phyloP scores from a whole-genome alignment of 2,329 filamentous ascomycete genomes.

The Arthrobotrys sinensis region DNA sequence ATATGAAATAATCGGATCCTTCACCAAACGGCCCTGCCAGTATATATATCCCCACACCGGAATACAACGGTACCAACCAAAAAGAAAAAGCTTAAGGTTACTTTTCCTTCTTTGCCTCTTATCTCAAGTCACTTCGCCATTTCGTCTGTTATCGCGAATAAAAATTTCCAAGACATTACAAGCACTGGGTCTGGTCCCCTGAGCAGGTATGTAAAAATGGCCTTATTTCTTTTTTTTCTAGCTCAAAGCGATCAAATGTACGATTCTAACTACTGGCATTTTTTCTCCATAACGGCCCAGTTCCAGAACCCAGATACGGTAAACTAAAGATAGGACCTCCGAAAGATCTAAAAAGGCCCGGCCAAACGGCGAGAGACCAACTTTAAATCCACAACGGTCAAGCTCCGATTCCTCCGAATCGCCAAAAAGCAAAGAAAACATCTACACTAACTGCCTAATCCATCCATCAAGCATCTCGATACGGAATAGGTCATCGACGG shows the following conservation, averaged over 20 bases:
- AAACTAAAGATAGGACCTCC: slow-evolving; percentile 10
- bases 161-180: slow-evolving; percentile 5
- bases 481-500: not conserved
- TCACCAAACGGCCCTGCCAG: not conserved
- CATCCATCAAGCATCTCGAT: not conserved
- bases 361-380: slow-evolving; percentile 54
- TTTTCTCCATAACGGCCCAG: slow-evolving; percentile 20
- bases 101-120: slow-evolving; percentile 1
- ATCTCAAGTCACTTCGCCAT: slow-evolving; percentile 11
- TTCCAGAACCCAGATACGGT: not conserved
- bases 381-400: slow-evolving; percentile 54
- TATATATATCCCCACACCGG: slow-evolving; percentile 4
- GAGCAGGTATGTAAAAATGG: not conserved
- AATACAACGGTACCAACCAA: slow-evolving; percentile 10
- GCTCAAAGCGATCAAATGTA: no score
- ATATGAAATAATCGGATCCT: slow-evolving; percentile 27
- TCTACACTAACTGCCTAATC: slow-evolving; percentile 9
- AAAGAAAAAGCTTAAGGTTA: not conserved
- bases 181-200: slow-evolving; percentile 17
- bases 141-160: slow-evolving; percentile 20
- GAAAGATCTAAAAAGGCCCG: slow-evolving; percentile 44
- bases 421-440: not conserved
- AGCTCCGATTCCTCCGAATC: slow-evolving; percentile 43
- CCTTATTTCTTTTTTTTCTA: not conserved
- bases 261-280: not conserved